Conservation (phyloP, 148 eudicot genomes). For the Heliamphora exappendiculata region DNA sequence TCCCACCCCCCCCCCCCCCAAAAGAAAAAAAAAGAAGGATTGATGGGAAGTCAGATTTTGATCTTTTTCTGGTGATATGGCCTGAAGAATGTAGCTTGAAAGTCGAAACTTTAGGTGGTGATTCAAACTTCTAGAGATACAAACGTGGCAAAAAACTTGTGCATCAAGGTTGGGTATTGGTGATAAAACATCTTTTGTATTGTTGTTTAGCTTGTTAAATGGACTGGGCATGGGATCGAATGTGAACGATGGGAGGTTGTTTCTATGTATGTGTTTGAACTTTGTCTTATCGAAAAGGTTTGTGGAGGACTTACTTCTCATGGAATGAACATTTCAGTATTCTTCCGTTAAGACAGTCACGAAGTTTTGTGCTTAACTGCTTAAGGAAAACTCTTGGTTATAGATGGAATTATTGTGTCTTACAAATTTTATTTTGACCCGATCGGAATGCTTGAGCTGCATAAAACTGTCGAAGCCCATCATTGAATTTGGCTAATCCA, state of each 20-base stretch:
- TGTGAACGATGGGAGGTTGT: background rate
- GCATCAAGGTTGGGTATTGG: too few species aligned
- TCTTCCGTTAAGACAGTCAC: background rate
- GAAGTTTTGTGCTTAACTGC: background rate
- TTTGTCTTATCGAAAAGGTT: background rate
- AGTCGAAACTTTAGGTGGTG: too few species aligned
- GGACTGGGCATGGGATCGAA: background rate
- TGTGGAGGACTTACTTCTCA: background rate
- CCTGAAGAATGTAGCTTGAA: too few species aligned
- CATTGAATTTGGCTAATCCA: background rate
- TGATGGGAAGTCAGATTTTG: too few species aligned
- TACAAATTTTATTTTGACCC: background rate
- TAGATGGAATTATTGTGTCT: background rate
- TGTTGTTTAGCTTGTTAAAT: background rate
- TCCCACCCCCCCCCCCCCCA: too few species aligned
- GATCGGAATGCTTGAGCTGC: background rate
- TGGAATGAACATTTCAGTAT: background rate
- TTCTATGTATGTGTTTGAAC: too few species aligned
- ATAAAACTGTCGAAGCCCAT: background rate
- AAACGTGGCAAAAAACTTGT: too few species aligned
- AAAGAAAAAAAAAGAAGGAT: too few species aligned
- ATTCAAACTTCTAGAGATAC: too few species aligned
- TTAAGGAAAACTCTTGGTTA: background rate
- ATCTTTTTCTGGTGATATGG: too few species aligned
- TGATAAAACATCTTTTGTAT: too few species aligned